Evolutionary conservation across 768 basidiomycete genomes (phyloP).

Genomic region (Phaeotremella fagi): DNA sequence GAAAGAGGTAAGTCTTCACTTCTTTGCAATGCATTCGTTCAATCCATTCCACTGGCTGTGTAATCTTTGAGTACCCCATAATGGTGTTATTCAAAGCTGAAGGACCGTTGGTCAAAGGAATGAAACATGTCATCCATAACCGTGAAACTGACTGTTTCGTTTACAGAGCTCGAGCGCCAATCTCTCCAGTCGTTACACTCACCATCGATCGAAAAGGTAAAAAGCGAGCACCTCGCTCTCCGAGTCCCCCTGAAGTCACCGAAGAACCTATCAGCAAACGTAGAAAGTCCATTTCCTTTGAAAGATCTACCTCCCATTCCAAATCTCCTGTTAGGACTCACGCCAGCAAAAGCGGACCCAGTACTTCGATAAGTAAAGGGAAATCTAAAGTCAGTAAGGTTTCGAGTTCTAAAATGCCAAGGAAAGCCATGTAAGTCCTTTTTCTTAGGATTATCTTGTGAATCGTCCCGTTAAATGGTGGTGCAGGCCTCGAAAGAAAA

Average conservation of each 20-base stretch:
- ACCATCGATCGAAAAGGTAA: conserved; percentile 63
- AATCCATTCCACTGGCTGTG: background rate
- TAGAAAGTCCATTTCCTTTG: background rate
- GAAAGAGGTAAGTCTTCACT: conserved; percentile 13
- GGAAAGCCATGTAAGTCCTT: conserved; percentile 17
- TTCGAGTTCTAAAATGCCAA: conserved; percentile 41
- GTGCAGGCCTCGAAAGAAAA: conserved; percentile 13
- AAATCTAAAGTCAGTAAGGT: conserved; percentile 49
- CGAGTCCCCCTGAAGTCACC: conserved; percentile 48
- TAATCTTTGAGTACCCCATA: background rate
- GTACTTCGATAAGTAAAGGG: conserved; percentile 58
- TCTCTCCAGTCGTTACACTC: background rate
- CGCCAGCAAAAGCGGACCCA: conserved; percentile 60
- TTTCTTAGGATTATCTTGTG: too few species aligned
- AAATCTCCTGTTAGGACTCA: conserved; percentile 57
- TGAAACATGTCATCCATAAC: background rate
- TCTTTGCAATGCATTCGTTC: background rate
- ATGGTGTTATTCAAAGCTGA: background rate
- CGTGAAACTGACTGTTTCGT: background rate
- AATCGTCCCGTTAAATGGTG: background rate
- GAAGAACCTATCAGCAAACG: conserved; percentile 54
- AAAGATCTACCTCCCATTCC: conserved; percentile 51
- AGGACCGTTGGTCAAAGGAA: background rate
- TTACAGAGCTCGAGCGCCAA: background rate
- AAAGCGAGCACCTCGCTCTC: conserved; percentile 79